phyloP scores from a whole-genome alignment of 164 flowering plant species.

The Houttuynia cordata region DNA sequence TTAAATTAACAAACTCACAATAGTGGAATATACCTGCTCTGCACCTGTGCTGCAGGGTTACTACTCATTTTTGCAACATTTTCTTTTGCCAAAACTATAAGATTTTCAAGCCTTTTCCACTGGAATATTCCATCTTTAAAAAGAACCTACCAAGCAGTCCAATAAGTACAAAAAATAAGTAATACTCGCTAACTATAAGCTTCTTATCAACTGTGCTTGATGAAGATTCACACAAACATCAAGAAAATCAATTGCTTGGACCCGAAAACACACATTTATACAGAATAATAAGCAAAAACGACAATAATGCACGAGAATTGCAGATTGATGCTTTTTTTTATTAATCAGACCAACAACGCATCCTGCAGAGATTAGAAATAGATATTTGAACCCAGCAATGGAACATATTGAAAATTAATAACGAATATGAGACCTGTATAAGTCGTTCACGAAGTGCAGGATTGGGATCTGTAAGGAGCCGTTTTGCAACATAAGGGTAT shows the following conservation, averaged over 20 bases:
- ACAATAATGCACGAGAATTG: too few species aligned
- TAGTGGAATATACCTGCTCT: conserved; percentile 30
- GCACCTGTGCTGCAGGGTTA: conserved; percentile 73
- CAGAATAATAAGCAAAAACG: too few species aligned
- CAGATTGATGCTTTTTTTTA: too few species aligned
- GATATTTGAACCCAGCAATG: not conserved
- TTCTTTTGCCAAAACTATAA: conserved; percentile 84
- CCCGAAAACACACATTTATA: too few species aligned
- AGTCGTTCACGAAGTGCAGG: conserved; percentile 98
- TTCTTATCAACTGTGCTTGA: too few species aligned
- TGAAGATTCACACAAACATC: not conserved
- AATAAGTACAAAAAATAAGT: not conserved
- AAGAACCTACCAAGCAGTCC: conserved; percentile 46
- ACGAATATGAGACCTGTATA: conserved; percentile 54
- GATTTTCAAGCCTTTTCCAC: conserved; percentile 97
- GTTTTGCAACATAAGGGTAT: conserved; percentile 94
- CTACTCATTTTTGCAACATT: conserved; percentile 88
- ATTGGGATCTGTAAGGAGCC: conserved; percentile 92
- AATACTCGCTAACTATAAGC: not conserved
- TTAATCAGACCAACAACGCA: too few species aligned
- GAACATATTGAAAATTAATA: conserved; percentile 1
- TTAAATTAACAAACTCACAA: not conserved
- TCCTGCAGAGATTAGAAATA: not conserved
- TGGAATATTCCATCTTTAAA: conserved; percentile 94
- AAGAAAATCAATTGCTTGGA: not conserved